phyloP scores from a whole-genome alignment of 2,329 filamentous ascomycete genomes.

The Cladosporium sp. region DNA sequence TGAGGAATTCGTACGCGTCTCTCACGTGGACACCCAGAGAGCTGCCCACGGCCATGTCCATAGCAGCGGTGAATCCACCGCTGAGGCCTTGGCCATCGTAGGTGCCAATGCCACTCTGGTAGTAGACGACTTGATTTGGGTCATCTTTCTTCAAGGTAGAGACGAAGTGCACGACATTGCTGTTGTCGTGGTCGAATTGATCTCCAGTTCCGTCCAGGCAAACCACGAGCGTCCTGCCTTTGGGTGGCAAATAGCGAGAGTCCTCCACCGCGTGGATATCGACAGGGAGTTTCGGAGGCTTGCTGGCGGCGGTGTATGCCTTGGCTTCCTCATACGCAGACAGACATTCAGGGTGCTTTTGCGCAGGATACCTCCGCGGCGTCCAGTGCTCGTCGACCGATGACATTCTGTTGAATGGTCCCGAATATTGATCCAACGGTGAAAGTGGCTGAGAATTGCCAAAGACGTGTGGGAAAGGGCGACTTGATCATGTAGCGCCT shows the following conservation, averaged over 20 bases:
- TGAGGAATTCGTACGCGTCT: constrained; percentile 41
- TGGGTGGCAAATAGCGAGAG: background rate
- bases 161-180: constrained; percentile 60
- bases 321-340: background rate
- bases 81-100: constrained; percentile 39
- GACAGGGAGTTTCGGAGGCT: background rate
- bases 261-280: constrained; percentile 1
- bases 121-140: constrained; percentile 33
- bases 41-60: constrained; percentile 67
- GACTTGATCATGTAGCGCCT: no score
- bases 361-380: constrained; percentile 1
- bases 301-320: constrained; percentile 4
- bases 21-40: constrained; percentile 36
- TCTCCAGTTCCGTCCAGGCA: constrained; percentile 41
- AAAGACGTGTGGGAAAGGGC: no score
- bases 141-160: constrained; percentile 63
- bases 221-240: constrained; percentile 5
- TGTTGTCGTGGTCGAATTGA: constrained; percentile 37
- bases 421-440: no score
- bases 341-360: background rate
- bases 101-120: constrained; percentile 43
- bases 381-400: background rate
- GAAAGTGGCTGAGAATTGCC: no score
- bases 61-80: constrained; percentile 63
- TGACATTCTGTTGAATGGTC: background rate